A percentile compares a stretch with the other conserved stretches of the same genome.
Evolutionary conservation across 306 rosid species (phyloP).

Genomic region (Quercus bicolor): DNA sequence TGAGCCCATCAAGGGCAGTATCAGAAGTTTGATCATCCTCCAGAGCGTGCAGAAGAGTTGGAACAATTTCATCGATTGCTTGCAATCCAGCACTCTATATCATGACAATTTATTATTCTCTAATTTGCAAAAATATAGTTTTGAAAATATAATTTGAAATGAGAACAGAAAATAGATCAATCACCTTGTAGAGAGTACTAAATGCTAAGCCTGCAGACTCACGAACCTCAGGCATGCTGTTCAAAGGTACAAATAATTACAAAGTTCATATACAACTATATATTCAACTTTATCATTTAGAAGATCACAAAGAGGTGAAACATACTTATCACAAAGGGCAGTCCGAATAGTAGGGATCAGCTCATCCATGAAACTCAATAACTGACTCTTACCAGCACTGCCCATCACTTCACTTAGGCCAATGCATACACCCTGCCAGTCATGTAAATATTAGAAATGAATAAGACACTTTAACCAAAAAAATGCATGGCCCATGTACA

Average conservation of each 20-base stretch:
- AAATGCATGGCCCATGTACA: neutral
- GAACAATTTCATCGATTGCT: conserved; percentile 97
- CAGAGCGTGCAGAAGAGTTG: conserved; percentile 90
- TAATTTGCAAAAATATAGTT: neutral
- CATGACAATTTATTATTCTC: conserved; percentile 8
- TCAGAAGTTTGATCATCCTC: conserved; percentile 88
- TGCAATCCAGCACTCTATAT: conserved; percentile 96
- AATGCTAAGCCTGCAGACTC: conserved; percentile 96
- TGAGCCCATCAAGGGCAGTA: conserved; percentile 97
- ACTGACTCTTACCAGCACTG: conserved; percentile 87
- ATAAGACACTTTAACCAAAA: neutral
- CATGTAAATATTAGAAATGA: conserved; percentile 5
- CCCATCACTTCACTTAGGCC: conserved; percentile 99
- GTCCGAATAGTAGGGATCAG: conserved; percentile 92
- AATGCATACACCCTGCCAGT: conserved; percentile 85
- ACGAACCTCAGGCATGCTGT: conserved; percentile 81
- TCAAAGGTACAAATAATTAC: conserved; percentile 15
- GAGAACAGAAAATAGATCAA: neutral
- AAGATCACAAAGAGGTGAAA: conserved; percentile 14
- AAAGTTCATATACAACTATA: neutral
- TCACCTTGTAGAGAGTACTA: conserved; percentile 93
- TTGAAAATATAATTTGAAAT: neutral
- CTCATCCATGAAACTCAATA: conserved; percentile 89
- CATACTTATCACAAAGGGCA: conserved; percentile 92
- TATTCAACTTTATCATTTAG: neutral